Evolutionary conservation across 192 early-diverging fungal genomes (phyloP).

Genomic region (Blastocladiella britannica): DNA sequence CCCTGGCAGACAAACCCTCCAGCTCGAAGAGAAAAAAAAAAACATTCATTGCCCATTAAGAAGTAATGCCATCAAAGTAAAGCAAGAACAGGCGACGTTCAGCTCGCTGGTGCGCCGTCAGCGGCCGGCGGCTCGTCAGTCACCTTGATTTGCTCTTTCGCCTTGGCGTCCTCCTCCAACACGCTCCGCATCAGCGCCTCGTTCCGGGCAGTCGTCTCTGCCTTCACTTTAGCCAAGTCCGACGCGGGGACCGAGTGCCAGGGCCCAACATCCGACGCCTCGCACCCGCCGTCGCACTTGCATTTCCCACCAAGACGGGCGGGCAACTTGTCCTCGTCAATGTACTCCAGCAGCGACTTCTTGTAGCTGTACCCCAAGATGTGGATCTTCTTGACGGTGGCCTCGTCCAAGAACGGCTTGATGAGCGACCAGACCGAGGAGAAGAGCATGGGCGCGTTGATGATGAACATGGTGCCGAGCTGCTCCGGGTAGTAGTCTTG

Average conservation of each 20-base stretch:
- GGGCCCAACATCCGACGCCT: constrained; percentile 21
- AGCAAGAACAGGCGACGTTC: no score
- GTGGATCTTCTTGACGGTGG: constrained; percentile 35
- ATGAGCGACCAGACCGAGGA: constrained; percentile 56
- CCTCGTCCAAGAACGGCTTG: constrained; percentile 52
- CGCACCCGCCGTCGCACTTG: constrained; percentile 45
- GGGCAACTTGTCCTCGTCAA: constrained; percentile 44
- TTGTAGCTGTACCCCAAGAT: constrained; percentile 43
- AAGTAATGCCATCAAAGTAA: no score
- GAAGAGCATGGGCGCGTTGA: constrained; percentile 85
- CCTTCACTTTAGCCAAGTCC: background rate
- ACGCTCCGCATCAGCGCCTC: background rate
- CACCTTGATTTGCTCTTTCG: background rate
- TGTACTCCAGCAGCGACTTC: constrained; percentile 31
- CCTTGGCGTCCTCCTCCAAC: no score
- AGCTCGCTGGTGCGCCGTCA: no score
- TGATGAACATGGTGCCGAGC: constrained; percentile 72
- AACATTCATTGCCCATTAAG: no score
- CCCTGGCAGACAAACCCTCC: no score
- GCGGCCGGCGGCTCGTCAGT: background rate
- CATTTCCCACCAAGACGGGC: constrained; percentile 49
- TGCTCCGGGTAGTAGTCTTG: constrained; percentile 91
- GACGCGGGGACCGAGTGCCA: constrained; percentile 17
- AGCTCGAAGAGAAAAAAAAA: no score
- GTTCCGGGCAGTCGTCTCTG: background rate